Base-by-base conservation (phyloP, 2,329 filamentous ascomycete genomes). In the Sclerotinia subarctica region DNA sequence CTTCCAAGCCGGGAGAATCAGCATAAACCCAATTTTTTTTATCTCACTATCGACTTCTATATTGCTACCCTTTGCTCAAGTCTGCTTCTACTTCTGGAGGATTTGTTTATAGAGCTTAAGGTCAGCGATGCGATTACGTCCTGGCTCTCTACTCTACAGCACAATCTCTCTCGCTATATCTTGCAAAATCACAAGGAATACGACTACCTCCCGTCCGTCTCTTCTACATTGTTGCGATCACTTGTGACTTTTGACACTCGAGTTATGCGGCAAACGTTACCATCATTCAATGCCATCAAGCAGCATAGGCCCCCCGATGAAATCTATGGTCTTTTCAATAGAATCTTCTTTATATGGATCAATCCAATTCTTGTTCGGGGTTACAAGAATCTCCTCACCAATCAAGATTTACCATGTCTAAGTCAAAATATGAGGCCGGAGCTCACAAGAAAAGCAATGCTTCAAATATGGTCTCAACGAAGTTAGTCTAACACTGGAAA, bases 281-380 rank as follows among this genome's bases (percentile, higher is more conserved):
- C 58, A 29, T 44, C 29, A n/a, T 58, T 69, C 10, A 68, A 47
- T 15, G 19, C 35, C 38, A 15, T 26, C 7, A 57, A 62, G 7
- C 46, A 65, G 13, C 42, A 38, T 24, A 51, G 8, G 21, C 70
- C 70, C 5, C 65, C 69, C 7, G 73, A 75, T 54, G 71, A 75
- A 53, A 19, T 62, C 5, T 13, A 46, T 58, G 53, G 72, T 15
- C 19, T 72, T 7, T 47, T 75, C 5, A 62, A 56, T 15, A 68
- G 68, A 21, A 54, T 68, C 0, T 72, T 75, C 3, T 73, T 72
- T n/a, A 64, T 35, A 10, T 75, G 73, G 74, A 71, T 75, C 42
- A 75, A 73, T 59, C 65, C 69, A 8, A 63, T 75, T 53, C 56
- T 75, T 3, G 3, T 69, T 19, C 47, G 58, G 52, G 74, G 74